Percentiles rank a stretch among this genome's conserved stretches.
These are phyloP conservation scores for Blastobotrys aristatus DNA, from an alignment of 1,139 yeast genomes.

Conservation along the genomic window DNA sequence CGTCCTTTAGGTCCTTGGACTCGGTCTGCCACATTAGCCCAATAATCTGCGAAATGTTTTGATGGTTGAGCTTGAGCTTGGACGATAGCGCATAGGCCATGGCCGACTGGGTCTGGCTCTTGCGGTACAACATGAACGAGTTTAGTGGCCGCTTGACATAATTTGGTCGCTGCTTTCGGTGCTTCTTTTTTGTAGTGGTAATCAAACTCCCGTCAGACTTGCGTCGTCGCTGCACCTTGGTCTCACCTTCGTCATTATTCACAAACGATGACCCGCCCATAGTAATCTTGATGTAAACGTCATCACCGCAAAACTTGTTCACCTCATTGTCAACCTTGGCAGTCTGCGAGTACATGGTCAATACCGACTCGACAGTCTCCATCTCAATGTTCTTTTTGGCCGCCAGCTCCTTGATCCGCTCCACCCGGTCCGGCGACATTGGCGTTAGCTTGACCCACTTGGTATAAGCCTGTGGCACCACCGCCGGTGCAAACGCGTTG, in stretches of 20 bases:
- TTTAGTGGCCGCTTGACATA: conserved; percentile 46
- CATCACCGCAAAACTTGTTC: conserved; percentile 27
- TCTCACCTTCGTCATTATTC: conserved; percentile 19
- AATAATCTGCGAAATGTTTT: conserved; percentile 40
- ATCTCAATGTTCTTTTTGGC: conserved; percentile 30
- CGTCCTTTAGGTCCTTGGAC: conserved; percentile 35
- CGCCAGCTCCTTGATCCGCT: conserved; percentile 29
- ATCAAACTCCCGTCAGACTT: conserved; percentile 11
- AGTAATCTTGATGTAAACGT: conserved; percentile 28
- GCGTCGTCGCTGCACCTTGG: conserved; percentile 15
- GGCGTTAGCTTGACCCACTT: conserved; percentile 32
- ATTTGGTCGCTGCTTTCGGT: conserved; percentile 25
- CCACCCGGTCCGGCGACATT: conserved; percentile 29
- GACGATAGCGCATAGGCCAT: conserved; percentile 39
- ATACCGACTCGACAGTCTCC: conserved; percentile 31
- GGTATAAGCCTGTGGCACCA: conserved; percentile 20
- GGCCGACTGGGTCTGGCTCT: conserved; percentile 41
- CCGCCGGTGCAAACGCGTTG: not conserved
- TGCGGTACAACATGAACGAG: conserved; percentile 47
- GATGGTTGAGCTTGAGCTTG: conserved; percentile 39
- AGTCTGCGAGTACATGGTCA: conserved; percentile 25
- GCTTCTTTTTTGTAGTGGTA: conserved; percentile 21
- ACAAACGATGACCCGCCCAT: conserved; percentile 24
- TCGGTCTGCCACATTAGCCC: conserved; percentile 48
- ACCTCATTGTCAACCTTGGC: conserved; percentile 25